Percentiles rank a stretch among this genome's conserved stretches.
Evolutionary conservation across 2,329 filamentous ascomycete genomes (phyloP).

Genomic region (Diaporthe humulicola): DNA sequence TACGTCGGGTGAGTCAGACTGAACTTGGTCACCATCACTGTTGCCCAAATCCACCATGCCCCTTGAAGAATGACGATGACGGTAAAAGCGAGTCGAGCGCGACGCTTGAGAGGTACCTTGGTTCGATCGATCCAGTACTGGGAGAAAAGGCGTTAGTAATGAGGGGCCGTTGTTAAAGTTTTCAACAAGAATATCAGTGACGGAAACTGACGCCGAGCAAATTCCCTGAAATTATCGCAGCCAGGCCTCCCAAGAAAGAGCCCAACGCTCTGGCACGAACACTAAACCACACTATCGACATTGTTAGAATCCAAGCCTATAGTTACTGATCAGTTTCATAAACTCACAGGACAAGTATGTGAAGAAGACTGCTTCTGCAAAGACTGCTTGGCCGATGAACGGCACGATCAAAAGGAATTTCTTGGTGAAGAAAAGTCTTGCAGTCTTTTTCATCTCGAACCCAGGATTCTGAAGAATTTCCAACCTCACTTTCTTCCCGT

Average conservation of each 20-base stretch:
- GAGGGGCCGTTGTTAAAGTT: not conserved
- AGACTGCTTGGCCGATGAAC: slow-evolving; percentile 79
- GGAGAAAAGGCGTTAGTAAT: slow-evolving; percentile 40
- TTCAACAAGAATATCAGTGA: slow-evolving; percentile 38
- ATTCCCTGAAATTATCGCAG: slow-evolving; percentile 76
- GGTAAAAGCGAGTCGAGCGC: slow-evolving; percentile 68
- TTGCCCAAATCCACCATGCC: slow-evolving; percentile 80
- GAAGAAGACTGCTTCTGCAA: slow-evolving; percentile 79
- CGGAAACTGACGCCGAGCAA: slow-evolving; percentile 66
- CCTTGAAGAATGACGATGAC: slow-evolving; percentile 70
- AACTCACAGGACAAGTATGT: slow-evolving; percentile 69
- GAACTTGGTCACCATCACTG: slow-evolving; percentile 74
- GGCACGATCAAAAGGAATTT: slow-evolving; percentile 75
- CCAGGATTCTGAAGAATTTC: slow-evolving; percentile 68
- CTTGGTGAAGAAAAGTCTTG: slow-evolving; percentile 69
- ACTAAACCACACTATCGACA: slow-evolving; percentile 71
- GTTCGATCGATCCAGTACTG: slow-evolving; percentile 71
- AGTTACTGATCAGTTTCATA: not conserved
- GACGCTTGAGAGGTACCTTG: slow-evolving; percentile 63
- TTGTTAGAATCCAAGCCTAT: not conserved
- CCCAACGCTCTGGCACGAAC: slow-evolving; percentile 78
- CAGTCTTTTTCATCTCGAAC: slow-evolving; percentile 71
- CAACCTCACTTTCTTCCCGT: slow-evolving; percentile 73
- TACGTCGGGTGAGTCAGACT: slow-evolving; percentile 68
- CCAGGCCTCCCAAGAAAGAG: slow-evolving; percentile 77